Evolutionary conservation across 441 rosid species (phyloP).

Genomic region (Sinapis alba): DNA sequence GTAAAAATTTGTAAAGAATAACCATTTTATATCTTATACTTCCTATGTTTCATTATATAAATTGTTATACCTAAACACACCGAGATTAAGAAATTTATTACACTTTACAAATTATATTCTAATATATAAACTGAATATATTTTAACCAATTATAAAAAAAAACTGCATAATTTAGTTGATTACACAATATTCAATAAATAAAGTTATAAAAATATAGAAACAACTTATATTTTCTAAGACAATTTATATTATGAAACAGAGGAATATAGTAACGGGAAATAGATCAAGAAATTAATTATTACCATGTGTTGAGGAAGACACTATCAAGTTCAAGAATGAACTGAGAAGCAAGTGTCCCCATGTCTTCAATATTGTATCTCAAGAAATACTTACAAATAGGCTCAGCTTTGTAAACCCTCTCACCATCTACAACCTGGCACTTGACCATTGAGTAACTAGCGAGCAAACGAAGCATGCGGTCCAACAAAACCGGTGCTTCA

Average conservation of each 20-base stretch:
- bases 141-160: no score
- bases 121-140: no score
- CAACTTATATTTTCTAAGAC: not conserved
- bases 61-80: no score
- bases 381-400: constrained; percentile 23
- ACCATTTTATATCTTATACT: not conserved
- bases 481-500: constrained; percentile 30
- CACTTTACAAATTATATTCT: no score
- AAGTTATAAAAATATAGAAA: no score
- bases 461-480: constrained; percentile 32
- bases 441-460: constrained; percentile 33
- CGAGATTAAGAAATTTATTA: no score
- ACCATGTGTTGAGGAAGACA: constrained; percentile 29
- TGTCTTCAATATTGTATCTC: constrained; percentile 4
- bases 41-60: not conserved
- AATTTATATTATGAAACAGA: not conserved
- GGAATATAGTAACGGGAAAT: not conserved
- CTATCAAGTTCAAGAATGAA: constrained; percentile 10
- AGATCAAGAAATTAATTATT: not conserved
- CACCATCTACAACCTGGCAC: constrained; percentile 17
- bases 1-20: not conserved
- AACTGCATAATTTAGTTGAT: not conserved
- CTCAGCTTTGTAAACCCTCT: constrained; percentile 27
- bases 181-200: no score
- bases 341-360: constrained; percentile 30